Base-by-base conservation (phyloP, 2,329 filamentous ascomycete genomes). In the Penicillium sp. region DNA sequence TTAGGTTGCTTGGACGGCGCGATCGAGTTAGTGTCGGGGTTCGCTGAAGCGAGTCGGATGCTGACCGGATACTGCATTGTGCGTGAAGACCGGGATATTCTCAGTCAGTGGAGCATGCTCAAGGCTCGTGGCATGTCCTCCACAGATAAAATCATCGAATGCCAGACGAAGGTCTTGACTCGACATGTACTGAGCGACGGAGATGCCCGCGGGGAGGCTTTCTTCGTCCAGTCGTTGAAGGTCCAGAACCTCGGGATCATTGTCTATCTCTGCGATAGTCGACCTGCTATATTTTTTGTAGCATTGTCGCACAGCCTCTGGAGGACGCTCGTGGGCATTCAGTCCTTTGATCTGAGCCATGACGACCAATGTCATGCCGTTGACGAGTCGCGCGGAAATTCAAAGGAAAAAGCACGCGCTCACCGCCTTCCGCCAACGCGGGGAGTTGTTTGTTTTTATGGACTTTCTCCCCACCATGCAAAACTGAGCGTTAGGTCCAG, bases 281-380 rank as follows among this genome's bases (percentile, higher is more conserved):
- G 81, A 75, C 54, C 79, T 84, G 25, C 85, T 82, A 58, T 85
- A 88, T 37, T 72, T 72, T 67, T 95, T 95, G 80, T 89, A 96
- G 46, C 82, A 72, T 39, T 78, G 72, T 52, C 84, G 82, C 56
- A 96, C 75, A 43, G 75, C 68, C 9, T 83, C 80, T 3, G 90
- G 87, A 1, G 90, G 88, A 58, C 84, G 83, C 66, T 89, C 82
- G 65, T 91, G 82, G 27, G 90, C 84, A 68, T 95, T 86, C 3
- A 90, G 73, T 34, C 57, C 57, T 52, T 65, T 61, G 38, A 69
- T 68, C 33, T 60, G 64, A 34, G 63, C 60, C 66, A 69, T 67
- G 34, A 27, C 42, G 47, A 29, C 39, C 32, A 45, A 28, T 32
- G 27, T 37, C 45, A 37, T 7, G 32, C 24, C n/a, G 26, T 33